phyloP scores from a whole-genome alignment of 495 filamentous ascomycete genomes.

The Neurospora sp. region DNA sequence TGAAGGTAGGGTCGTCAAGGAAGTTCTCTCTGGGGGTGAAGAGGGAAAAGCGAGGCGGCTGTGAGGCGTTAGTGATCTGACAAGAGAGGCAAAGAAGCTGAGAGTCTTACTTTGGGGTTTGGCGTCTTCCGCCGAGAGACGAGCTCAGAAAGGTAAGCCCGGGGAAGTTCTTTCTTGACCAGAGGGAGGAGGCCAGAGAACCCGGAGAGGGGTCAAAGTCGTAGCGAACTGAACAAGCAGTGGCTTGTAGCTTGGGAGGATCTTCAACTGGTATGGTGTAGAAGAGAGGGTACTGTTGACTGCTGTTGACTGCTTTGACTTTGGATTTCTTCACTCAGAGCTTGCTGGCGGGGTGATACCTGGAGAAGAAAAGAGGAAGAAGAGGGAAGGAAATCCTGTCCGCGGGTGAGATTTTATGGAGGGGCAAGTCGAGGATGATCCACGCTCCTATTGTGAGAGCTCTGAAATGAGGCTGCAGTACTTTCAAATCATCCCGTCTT shows the following conservation, averaged over 20 bases:
- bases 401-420: neutral
- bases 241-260: neutral
- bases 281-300: neutral
- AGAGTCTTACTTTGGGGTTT: neutral
- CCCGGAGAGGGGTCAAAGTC: neutral
- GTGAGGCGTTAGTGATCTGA: neutral
- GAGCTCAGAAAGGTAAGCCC: neutral
- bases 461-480: neutral
- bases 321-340: neutral
- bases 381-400: neutral
- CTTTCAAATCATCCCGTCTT: neutral
- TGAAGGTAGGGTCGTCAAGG: neutral
- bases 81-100: neutral
- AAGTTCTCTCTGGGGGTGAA: neutral
- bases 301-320: neutral
- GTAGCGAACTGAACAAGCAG: neutral
- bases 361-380: neutral
- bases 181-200: neutral
- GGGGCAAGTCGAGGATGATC: neutral
- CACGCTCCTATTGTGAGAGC: neutral
- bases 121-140: neutral
- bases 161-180: neutral
- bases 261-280: neutral
- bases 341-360: neutral
- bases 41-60: neutral